Conservation (phyloP, 73 alveolate species). For the Uronychia binucleata region DNA sequence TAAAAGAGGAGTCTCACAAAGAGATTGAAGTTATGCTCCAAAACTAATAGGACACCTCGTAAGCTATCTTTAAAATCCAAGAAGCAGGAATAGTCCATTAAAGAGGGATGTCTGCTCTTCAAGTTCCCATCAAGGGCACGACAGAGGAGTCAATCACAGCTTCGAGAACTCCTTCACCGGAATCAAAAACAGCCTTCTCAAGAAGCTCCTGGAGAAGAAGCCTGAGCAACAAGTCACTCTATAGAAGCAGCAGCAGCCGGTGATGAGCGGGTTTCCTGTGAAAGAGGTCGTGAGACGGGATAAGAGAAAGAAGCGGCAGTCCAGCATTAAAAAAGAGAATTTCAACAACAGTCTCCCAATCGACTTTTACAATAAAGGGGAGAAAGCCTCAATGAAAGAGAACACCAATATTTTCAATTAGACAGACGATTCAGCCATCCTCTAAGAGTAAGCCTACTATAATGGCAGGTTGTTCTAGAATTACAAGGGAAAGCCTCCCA, state of each 20-base stretch:
- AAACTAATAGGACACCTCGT: neutral
- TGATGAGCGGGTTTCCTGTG: neutral
- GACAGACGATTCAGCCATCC: neutral
- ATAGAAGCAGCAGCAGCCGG: neutral
- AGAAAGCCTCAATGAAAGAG: neutral
- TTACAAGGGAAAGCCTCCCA: neutral
- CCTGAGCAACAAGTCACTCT: neutral
- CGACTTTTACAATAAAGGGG: neutral
- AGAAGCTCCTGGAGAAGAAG: neutral
- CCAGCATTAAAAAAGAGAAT: neutral
- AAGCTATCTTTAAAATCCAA: neutral
- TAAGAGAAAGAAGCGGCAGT: neutral
- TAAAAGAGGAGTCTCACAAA: neutral
- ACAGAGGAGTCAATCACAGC: neutral
- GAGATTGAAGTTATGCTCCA: neutral
- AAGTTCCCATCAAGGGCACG: neutral
- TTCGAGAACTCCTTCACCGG: neutral
- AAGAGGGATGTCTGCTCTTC: neutral
- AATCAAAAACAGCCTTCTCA: neutral
- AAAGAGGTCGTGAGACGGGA: neutral
- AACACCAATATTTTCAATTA: neutral
- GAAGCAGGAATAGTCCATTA: neutral
- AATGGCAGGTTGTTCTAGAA: neutral
- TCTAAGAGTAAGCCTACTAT: neutral
- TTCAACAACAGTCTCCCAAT: neutral